These are phyloP conservation scores for Paecilomyces sp. DNA, from an alignment of 2,329 filamentous ascomycete species.

Conservation along the genomic window DNA sequence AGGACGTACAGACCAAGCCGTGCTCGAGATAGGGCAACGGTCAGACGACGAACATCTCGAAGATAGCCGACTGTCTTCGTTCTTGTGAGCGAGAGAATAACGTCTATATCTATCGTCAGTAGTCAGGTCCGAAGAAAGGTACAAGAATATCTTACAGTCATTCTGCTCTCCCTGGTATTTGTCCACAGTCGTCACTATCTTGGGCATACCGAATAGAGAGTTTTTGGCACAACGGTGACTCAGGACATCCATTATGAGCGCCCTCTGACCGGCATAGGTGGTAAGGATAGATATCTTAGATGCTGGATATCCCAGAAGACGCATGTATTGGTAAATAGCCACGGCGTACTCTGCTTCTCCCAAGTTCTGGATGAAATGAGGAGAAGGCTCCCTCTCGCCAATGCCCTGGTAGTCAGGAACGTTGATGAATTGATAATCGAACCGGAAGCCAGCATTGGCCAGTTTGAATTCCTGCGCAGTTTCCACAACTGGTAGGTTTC, in stretches of 20 bases:
- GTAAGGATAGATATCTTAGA: constrained; percentile 78
- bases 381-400: constrained; percentile 82
- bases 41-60: constrained; percentile 85
- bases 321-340: constrained; percentile 95
- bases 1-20: constrained; percentile 87
- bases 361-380: constrained; percentile 93
- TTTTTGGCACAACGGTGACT: constrained; percentile 75
- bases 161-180: constrained; percentile 99
- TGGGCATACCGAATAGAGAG: constrained; percentile 78
- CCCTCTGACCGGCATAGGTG: constrained; percentile 87
- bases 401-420: constrained; percentile 86
- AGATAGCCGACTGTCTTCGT: constrained; percentile 87
- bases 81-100: constrained; percentile 87
- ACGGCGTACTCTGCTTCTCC: constrained; percentile 97
- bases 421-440: constrained; percentile 95
- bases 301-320: constrained; percentile 84
- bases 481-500: constrained; percentile 70
- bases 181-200: constrained; percentile 88
- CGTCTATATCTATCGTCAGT: constrained; percentile 49
- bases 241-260: constrained; percentile 81
- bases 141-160: constrained; percentile 61
- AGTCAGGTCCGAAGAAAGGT: constrained; percentile 9
- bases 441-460: constrained; percentile 87
- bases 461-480: constrained; percentile 62
- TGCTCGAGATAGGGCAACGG: constrained; percentile 87